phyloP scores from a whole-genome alignment of 1,284 basidiomycete species.

The Puccinia brachypodii region DNA sequence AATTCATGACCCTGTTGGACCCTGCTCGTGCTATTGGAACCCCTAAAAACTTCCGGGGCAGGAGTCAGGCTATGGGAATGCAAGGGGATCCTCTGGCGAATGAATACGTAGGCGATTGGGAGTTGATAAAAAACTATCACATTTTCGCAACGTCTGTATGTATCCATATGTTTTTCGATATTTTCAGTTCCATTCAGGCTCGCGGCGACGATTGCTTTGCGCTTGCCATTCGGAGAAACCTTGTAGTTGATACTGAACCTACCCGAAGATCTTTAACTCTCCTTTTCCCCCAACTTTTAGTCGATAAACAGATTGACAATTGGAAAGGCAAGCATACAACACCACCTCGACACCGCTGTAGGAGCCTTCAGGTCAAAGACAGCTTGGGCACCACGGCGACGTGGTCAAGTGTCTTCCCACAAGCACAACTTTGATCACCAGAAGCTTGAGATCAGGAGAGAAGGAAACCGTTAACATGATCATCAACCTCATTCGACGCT shows the following conservation, averaged over 20 bases:
- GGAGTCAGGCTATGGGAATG: neutral
- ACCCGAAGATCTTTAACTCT: neutral
- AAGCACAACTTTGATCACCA: neutral
- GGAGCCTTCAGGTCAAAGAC: neutral
- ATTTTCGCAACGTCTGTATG: neutral
- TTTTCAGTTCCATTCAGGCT: constrained; percentile 2
- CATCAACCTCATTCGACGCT: neutral
- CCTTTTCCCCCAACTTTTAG: neutral
- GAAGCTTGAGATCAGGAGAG: constrained; percentile 3
- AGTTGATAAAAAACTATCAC: neutral
- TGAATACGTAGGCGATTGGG: neutral
- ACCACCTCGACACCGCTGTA: too few species aligned
- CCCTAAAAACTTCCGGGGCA: neutral
- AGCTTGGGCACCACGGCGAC: neutral
- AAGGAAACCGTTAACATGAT: neutral
- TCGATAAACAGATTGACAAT: neutral
- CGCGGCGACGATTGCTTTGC: constrained; percentile 7
- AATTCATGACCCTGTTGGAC: neutral
- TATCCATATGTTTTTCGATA: constrained; percentile 5
- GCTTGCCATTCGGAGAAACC: neutral
- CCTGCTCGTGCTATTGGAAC: neutral
- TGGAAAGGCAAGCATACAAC: neutral
- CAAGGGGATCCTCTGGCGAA: neutral
- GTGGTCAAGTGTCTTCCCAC: neutral
- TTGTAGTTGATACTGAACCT: neutral